A percentile compares a stretch with the other conserved stretches of the same genome.
phyloP scores from a whole-genome alignment of 768 basidiomycete genomes.

The Boletus rubescentipes region DNA sequence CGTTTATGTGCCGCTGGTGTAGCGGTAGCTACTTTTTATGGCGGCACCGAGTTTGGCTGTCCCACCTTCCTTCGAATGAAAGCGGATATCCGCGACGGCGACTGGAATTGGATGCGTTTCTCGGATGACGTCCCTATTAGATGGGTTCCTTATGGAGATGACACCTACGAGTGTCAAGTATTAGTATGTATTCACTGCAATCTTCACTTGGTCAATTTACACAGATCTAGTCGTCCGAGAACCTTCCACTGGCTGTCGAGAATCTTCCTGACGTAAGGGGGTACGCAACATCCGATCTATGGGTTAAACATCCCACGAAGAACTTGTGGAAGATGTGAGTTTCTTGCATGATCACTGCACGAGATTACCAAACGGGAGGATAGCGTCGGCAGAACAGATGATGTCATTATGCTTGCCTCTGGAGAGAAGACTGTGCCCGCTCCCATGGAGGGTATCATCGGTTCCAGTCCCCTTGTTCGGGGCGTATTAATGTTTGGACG shows the following conservation, averaged over 20 bases:
- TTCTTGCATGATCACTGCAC: neutral
- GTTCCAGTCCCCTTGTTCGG: conserved; percentile 21
- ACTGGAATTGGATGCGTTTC: conserved; percentile 22
- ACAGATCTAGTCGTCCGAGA: conserved; percentile 3
- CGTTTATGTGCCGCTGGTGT: conserved; percentile 19
- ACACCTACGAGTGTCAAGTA: conserved; percentile 36
- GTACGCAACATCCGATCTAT: too few species aligned
- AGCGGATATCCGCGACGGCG: conserved; percentile 10
- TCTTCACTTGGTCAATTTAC: neutral
- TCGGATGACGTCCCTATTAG: conserved; percentile 23
- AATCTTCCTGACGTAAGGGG: neutral
- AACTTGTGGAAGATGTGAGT: too few species aligned
- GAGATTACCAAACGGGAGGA: neutral
- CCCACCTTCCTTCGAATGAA: neutral
- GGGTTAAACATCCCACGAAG: too few species aligned
- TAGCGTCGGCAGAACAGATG: conserved; percentile 40
- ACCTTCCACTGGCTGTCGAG: conserved; percentile 14
- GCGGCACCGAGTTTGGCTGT: conserved; percentile 22
- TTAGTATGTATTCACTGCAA: conserved; percentile 25
- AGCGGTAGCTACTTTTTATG: conserved; percentile 9
- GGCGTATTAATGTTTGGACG: conserved; percentile 34
- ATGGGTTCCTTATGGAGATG: conserved; percentile 33
- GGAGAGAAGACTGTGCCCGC: conserved; percentile 39
- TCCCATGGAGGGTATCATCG: too few species aligned
- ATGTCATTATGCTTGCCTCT: conserved; percentile 32